These are phyloP conservation scores for Alternaria solani DNA, from an alignment of 2,329 filamentous ascomycete species.

Conservation along the genomic window DNA sequence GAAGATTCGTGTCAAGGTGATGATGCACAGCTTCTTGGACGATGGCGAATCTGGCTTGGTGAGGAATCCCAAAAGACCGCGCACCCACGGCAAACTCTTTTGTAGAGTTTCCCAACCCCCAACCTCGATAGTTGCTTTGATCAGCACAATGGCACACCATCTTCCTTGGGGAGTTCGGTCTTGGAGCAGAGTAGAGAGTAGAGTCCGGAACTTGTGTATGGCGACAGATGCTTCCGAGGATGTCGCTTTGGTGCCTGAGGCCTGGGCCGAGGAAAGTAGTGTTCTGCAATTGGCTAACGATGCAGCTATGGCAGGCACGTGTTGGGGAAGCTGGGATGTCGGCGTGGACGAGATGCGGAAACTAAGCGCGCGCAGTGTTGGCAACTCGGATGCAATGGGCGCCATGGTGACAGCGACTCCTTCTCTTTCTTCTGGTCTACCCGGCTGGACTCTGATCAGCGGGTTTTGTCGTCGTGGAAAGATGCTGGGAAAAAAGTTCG, in stretches of 20 bases:
- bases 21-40: constrained; percentile 77
- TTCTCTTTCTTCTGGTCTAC: neutral
- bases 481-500: constrained; percentile 33
- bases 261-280: constrained; percentile 69
- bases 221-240: constrained; percentile 73
- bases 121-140: constrained; percentile 82
- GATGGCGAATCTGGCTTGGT: constrained; percentile 80
- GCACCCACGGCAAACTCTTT: constrained; percentile 77
- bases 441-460: neutral
- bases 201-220: constrained; percentile 82
- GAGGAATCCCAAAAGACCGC: constrained; percentile 76
- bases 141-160: constrained; percentile 78
- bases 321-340: constrained; percentile 74
- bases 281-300: constrained; percentile 63
- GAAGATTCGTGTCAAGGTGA: constrained; percentile 84
- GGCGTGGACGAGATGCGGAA: constrained; percentile 75
- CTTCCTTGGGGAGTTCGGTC: constrained; percentile 77
- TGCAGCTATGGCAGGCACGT: constrained; percentile 72
- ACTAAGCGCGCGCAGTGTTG: constrained; percentile 60
- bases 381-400: constrained; percentile 36
- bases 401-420: constrained; percentile 27
- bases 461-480: constrained; percentile 5
- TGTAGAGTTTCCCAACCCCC: constrained; percentile 85
- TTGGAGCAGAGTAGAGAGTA: constrained; percentile 78
- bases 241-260: constrained; percentile 65